Conservation (phyloP, 192 early-diverging fungal species). For the Spizellomyces sp. region DNA sequence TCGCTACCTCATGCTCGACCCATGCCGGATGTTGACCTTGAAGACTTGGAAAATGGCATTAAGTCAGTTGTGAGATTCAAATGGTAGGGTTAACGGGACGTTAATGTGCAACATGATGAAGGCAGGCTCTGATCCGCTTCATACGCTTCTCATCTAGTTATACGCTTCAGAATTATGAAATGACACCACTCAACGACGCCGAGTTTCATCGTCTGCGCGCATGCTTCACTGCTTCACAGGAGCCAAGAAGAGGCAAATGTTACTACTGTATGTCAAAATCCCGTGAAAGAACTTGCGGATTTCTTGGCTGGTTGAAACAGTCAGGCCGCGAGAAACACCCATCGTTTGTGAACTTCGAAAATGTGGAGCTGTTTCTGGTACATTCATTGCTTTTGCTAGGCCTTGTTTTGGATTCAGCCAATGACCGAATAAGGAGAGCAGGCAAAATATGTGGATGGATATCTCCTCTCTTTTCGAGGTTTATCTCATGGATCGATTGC, state of each 20-base stretch:
- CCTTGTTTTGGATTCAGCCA: neutral
- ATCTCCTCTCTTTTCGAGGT: neutral
- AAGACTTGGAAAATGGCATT: slow-evolving; percentile 5
- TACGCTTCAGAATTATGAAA: too few species aligned
- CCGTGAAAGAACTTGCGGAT: slow-evolving; percentile 13
- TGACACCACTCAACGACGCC: neutral
- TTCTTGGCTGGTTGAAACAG: slow-evolving; percentile 17
- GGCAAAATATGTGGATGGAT: slow-evolving; percentile 16
- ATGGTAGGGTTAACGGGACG: neutral
- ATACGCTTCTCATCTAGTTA: neutral
- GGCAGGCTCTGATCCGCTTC: neutral
- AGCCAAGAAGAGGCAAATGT: neutral
- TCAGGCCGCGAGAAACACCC: neutral
- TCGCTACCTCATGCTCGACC: too few species aligned
- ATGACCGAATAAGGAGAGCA: neutral
- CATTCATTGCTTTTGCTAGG: neutral
- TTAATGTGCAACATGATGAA: too few species aligned
- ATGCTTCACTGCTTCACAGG: neutral
- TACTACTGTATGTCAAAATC: slow-evolving; percentile 8
- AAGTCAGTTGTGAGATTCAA: slow-evolving; percentile 16
- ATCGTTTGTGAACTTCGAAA: slow-evolving; percentile 2
- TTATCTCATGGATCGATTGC: too few species aligned
- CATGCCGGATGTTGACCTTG: slow-evolving; percentile 9
- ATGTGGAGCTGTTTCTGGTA: slow-evolving; percentile 15
- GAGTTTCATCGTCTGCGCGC: slow-evolving; percentile 7